Base-by-base conservation (phyloP, 208 protist species). In the Herpetomonas tarakana region DNA sequence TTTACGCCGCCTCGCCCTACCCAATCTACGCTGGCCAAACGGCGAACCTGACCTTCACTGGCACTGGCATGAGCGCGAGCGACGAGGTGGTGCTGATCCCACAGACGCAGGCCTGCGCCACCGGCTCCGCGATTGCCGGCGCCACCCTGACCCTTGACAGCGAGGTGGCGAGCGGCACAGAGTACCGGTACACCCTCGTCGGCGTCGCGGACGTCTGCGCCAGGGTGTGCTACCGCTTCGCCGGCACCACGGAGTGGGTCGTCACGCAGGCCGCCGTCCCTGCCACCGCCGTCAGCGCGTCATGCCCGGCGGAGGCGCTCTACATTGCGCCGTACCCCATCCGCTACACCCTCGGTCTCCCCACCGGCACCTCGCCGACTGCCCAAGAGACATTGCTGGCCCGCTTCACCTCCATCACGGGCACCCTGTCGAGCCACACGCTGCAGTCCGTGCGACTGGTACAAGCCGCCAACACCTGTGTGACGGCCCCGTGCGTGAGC, bases 1-100 rank as follows among this genome's bases (percentile, higher is more conserved):
- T 68, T 30, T 90, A 78, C 68, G 58, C 68, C 54, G 49, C 92
- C n/a, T 60, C 65, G 9, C 69, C 76, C 9, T 82, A 83, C 65
- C 81, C 87, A 0, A 16, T 83, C 11, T 87, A 81, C 62, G 83
- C 76, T 0, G 91, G 91, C 14, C 81, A 96, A 63, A 65, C 62
- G 22, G 77, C 62, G 27, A 49, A 22, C 16, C 49, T 96, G 22
- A 41, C 38, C 21, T 92, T 96, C 62, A 65, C 60, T 0, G 91
- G 91, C 22, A 62, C 64, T 18, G 62, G 67, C 2, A 68, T 96
- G 6, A 74, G 70, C 6, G 27, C 71, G 0, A 41, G 41, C 24
- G 91, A 96, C 56, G 62, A 26, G 26, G 62, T 93, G 14, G 28
- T 76, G 55, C 67, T 96, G 55, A 58, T 94, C 47, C 24, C 28